Percentiles rank a stretch among this genome's conserved stretches.
phyloP scores from a whole-genome alignment of 306 rosid genomes.

The Trifolium pratense region DNA sequence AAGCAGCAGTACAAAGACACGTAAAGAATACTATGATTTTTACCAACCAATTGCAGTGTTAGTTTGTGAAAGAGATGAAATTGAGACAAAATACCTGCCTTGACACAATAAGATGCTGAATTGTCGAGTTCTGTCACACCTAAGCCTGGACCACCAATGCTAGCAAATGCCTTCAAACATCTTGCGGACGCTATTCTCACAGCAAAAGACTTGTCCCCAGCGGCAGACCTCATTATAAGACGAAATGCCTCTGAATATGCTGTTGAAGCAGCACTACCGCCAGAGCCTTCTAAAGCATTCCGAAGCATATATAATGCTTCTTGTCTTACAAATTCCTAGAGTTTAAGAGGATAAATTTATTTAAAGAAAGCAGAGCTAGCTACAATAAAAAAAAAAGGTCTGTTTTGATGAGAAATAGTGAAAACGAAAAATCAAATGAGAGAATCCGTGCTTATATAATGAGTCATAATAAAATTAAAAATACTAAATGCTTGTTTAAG shows the following conservation, averaged over 20 bases:
- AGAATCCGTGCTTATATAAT: background rate
- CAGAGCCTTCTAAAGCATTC: conserved; percentile 94
- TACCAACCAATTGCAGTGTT: conserved; percentile 36
- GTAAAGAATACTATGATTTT: conserved; percentile 38
- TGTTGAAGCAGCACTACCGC: conserved; percentile 82
- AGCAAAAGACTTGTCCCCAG: conserved; percentile 88
- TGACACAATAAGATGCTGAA: conserved; percentile 86
- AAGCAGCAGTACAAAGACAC: conserved; percentile 48
- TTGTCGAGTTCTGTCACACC: conserved; percentile 84
- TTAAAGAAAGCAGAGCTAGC: conserved; percentile 24
- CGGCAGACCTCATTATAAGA: conserved; percentile 72
- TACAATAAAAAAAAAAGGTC: conserved; percentile 10
- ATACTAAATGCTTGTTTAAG: background rate
- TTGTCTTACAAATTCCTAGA: conserved; percentile 90
- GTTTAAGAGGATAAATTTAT: conserved; percentile 32
- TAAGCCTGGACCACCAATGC: conserved; percentile 94
- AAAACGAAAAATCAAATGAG: background rate
- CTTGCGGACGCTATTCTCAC: conserved; percentile 98
- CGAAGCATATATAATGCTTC: conserved; percentile 89
- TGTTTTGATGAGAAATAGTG: background rate
- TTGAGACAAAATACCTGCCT: conserved; percentile 64
- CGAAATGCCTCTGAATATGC: conserved; percentile 93
- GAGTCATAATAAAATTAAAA: background rate
- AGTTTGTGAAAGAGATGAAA: conserved; percentile 28
- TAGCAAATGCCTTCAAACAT: conserved; percentile 90